Evolutionary conservation across 2,329 filamentous ascomycete genomes (phyloP), one percentile per base, ranked within the genome.

Genomic region (Pseudocercospora pini-densiflorae): DNA sequence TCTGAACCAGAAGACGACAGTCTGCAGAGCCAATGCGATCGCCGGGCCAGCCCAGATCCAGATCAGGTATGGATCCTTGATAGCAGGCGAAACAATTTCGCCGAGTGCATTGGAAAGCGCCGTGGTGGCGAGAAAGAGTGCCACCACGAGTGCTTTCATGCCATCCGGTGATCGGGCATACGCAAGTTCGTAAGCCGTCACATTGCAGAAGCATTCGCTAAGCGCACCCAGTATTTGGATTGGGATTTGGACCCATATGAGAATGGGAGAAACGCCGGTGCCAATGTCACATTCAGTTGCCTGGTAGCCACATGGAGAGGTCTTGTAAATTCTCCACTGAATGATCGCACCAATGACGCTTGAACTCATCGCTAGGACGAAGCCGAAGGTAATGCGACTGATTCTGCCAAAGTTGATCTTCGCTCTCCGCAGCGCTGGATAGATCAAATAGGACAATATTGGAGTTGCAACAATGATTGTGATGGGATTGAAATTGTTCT

Each of bases 311-410:
- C 85, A 87, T 1, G 85, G 85, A 0, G 79, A 79, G 1, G 82
- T 74, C 12, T 75, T 71, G 78, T 87, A 87, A 73, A 87, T 86
- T 67, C 79, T 75, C 65, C 83, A 79, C 73, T 87, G 86, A 2
- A 87, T 79, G 58, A 84, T 78, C 23, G 84, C 84, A 53, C 85
- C 85, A 73, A 85, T 85, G 19, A 76, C 67, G 79, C 85, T 83
- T 53, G 83, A 75, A 9, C 85, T 81, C n/a, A 83, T 75, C 40
- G 87, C 79, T 68, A 86, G 75, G 5, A 85, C 77, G 73, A 83
- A 84, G 55, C 81, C 83, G 54, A 86, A 81, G 54, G 71, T 71
- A 70, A 87, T 82, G 71, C 80, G 80, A 36, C 85, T 83, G 61
- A 87, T 81, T 21, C 84, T 84, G 24, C 70, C 73, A 67, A 82